Evolutionary conservation across 495 filamentous ascomycete genomes (phyloP).

Genomic region (Penicillium paradoxum): DNA sequence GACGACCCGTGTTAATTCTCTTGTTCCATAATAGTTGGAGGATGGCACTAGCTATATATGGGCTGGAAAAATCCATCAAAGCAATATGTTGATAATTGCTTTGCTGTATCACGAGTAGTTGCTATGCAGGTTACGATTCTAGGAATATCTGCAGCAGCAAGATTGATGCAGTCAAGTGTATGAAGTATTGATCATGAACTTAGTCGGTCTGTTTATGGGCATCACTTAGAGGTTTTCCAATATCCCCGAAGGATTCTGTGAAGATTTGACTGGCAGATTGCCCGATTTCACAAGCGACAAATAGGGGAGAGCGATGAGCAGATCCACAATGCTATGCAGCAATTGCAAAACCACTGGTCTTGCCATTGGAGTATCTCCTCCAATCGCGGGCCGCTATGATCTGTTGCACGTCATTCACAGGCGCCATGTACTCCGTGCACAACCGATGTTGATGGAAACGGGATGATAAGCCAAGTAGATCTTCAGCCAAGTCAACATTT

Average conservation of each 20-base stretch:
- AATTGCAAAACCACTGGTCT: background rate
- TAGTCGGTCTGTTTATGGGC: background rate
- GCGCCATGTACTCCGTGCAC: background rate
- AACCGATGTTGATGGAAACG: background rate
- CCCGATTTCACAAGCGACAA: background rate
- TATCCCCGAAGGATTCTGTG: background rate
- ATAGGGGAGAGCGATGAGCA: background rate
- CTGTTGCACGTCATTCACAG: background rate
- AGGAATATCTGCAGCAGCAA: too few relatives aligned
- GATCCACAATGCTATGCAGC: background rate
- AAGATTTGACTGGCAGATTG: background rate
- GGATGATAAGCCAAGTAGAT: background rate
- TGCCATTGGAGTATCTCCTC: background rate
- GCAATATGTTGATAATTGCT: too few relatives aligned
- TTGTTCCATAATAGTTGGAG: too few relatives aligned
- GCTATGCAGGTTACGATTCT: too few relatives aligned
- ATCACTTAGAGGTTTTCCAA: background rate
- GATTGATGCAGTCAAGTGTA: too few relatives aligned
- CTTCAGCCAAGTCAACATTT: background rate
- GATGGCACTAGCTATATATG: too few relatives aligned
- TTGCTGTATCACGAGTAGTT: too few relatives aligned
- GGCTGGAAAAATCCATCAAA: too few relatives aligned
- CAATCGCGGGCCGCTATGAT: background rate
- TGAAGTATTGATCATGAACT: background rate
- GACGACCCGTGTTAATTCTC: too few relatives aligned